Evolutionary conservation across 2,329 filamentous ascomycete species (phyloP).

Genomic region (Trichophyton benhamiae): DNA sequence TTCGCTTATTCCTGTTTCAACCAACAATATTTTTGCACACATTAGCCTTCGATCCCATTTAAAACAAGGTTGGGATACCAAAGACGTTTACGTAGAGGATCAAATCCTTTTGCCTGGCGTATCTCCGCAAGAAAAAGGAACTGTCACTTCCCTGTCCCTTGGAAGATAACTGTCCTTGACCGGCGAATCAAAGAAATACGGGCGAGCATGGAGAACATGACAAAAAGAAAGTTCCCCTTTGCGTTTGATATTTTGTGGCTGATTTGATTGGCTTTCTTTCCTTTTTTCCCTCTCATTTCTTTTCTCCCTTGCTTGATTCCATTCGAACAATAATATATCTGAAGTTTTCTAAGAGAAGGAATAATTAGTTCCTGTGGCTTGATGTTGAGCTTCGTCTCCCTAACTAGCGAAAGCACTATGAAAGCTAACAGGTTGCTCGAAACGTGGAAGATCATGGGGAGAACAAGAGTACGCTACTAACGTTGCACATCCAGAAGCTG

Average conservation of each 20-base stretch:
- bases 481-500: not conserved
- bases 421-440: not conserved
- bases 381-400: not conserved
- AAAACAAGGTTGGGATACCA: not conserved
- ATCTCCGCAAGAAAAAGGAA: not conserved
- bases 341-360: not conserved
- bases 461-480: not conserved
- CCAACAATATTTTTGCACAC: not conserved
- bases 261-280: not conserved
- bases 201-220: not conserved
- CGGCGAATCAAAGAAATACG: conserved; percentile 3
- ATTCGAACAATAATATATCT: not conserved
- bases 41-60: not conserved
- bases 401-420: not conserved
- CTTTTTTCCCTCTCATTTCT: not conserved
- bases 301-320: not conserved
- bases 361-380: not conserved
- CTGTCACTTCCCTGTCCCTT: not conserved
- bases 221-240: not conserved
- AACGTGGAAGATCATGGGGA: conserved; percentile 2
- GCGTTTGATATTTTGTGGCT: not conserved
- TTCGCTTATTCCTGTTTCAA: conserved; percentile 3
- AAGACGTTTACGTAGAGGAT: not conserved
- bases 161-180: not conserved
- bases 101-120: not conserved